phyloP scores from a whole-genome alignment of 2,329 filamentous ascomycete genomes.

The Zalaria obscura region DNA sequence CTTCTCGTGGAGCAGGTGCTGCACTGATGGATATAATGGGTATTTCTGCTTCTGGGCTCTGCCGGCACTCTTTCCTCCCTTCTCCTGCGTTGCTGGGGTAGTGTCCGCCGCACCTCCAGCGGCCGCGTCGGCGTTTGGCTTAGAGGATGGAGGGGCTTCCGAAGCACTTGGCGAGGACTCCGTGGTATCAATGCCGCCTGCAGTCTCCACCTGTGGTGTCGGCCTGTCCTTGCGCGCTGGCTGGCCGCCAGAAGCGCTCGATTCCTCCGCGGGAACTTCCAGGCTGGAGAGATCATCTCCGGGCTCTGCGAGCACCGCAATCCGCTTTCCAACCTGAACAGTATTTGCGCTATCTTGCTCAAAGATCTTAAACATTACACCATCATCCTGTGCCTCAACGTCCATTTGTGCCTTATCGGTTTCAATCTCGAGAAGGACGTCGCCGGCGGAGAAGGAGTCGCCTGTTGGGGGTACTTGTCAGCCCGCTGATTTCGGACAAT shows the following conservation, averaged over 20 bases:
- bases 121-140: conserved; percentile 11
- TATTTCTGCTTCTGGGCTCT: conserved; percentile 52
- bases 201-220: conserved; percentile 10
- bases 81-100: conserved; percentile 6
- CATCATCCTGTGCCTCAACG: conserved; percentile 83
- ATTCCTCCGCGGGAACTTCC: conserved; percentile 59
- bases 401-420: conserved; percentile 94
- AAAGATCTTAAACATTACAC: conserved; percentile 72
- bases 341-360: conserved; percentile 59
- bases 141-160: conserved; percentile 14
- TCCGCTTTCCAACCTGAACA: conserved; percentile 64
- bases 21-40: conserved; percentile 70
- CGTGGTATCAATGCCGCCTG: conserved; percentile 8
- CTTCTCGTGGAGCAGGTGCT: conserved; percentile 65
- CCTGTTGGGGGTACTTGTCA: conserved; percentile 22
- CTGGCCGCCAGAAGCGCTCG: conserved; percentile 24
- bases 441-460: conserved; percentile 66
- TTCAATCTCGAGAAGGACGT: conserved; percentile 83
- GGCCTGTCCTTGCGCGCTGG: conserved; percentile 10
- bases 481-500: too few relatives aligned
- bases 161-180: conserved; percentile 10
- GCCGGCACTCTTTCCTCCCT: conserved; percentile 12
- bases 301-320: conserved; percentile 68
- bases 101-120: conserved; percentile 7
- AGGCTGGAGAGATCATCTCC: conserved; percentile 66